These are phyloP conservation scores for Miscanthus lutarioriparius DNA, from an alignment of 176 grass and related monocot genomes.

Conservation along the genomic window DNA sequence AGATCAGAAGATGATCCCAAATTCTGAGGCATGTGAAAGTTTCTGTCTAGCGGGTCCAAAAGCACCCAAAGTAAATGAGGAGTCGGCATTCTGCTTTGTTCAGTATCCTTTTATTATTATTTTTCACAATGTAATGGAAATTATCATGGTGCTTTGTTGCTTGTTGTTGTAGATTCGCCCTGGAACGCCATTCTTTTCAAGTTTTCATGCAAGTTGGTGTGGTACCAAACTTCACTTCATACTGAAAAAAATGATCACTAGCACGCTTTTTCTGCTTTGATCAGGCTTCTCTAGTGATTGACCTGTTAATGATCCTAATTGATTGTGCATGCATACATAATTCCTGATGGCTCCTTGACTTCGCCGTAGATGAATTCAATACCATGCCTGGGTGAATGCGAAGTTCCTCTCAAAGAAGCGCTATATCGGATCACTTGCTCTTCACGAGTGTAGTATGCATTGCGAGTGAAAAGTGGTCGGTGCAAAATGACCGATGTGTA, in stretches of 20 bases:
- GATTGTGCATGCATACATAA: not conserved
- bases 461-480: too few species aligned
- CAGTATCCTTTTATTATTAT: conserved; percentile 74
- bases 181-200: not conserved
- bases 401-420: conserved; percentile 90
- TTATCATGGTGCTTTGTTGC: not conserved
- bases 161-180: not conserved
- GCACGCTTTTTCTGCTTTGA: not conserved
- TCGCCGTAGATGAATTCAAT: conserved; percentile 69
- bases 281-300: not conserved
- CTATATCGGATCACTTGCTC: conserved; percentile 69
- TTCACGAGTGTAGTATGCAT: conserved; percentile 32
- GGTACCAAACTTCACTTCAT: not conserved
- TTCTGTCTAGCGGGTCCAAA: too few species aligned
- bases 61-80: too few species aligned
- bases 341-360: conserved; percentile 51
- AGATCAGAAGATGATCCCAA: too few species aligned
- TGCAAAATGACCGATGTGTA: too few species aligned
- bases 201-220: not conserved
- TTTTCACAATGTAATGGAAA: not conserved
- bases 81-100: conserved; percentile 43
- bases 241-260: not conserved
- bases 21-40: too few species aligned
- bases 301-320: not conserved
- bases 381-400: conserved; percentile 92